Evolutionary conservation across 371 early-diverging fungal genomes (phyloP).

Genomic region (Rhizopus arrhizus): DNA sequence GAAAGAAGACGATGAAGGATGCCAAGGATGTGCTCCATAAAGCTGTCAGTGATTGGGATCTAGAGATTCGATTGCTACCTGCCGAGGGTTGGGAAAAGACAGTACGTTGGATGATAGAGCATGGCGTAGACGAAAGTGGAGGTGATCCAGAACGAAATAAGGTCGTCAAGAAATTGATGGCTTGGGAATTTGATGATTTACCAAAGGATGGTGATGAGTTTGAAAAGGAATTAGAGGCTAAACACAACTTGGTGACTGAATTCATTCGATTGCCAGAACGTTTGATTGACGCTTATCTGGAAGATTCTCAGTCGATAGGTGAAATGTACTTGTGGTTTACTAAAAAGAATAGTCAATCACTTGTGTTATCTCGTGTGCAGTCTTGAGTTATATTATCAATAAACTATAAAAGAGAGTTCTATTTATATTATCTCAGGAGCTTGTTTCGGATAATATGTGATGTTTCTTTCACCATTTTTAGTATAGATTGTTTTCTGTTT

Average conservation of each 20-base stretch:
- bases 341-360: constrained; percentile 29
- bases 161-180: constrained; percentile 39
- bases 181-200: constrained; percentile 50
- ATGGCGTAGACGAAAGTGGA: constrained; percentile 31
- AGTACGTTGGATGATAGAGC: constrained; percentile 39
- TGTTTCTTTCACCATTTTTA: too few species aligned
- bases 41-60: constrained; percentile 37
- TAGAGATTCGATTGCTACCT: constrained; percentile 48
- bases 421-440: too few species aligned
- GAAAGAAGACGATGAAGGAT: constrained; percentile 25
- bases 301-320: constrained; percentile 38
- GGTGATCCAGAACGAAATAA: constrained; percentile 26
- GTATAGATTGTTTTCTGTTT: too few species aligned
- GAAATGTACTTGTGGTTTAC: constrained; percentile 56
- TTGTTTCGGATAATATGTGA: too few species aligned
- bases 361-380: constrained; percentile 4
- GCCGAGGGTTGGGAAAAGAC: constrained; percentile 46
- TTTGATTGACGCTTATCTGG: constrained; percentile 40
- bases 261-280: constrained; percentile 37
- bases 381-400: too few species aligned
- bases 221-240: constrained; percentile 40
- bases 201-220: constrained; percentile 45
- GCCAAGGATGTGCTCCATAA: constrained; percentile 30
- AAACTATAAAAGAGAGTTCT: too few species aligned
- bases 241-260: constrained; percentile 41